Evolutionary conservation across 2,329 filamentous ascomycete genomes (phyloP).

Genomic region (Pseudophaeomoniella oleicola): DNA sequence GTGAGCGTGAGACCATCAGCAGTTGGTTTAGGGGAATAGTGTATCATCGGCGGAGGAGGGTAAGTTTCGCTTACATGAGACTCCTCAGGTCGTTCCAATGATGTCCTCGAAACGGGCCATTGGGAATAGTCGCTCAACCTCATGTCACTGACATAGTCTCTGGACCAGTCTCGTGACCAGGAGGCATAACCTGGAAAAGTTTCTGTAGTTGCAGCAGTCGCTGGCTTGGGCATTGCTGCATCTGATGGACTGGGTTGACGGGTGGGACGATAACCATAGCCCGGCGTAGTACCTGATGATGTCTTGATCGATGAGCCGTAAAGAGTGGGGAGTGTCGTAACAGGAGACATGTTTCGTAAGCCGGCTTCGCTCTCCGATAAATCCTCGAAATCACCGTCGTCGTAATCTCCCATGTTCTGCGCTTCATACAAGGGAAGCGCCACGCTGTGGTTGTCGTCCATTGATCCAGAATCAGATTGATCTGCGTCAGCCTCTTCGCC

Average conservation of each 20-base stretch:
- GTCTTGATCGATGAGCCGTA: background rate
- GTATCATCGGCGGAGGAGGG: background rate
- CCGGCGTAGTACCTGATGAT: background rate
- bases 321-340: background rate
- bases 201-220: conserved; percentile 1
- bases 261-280: background rate
- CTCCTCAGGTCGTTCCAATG: background rate
- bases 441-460: too few relatives aligned
- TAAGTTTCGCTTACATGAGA: background rate
- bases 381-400: background rate
- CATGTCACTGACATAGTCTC: background rate
- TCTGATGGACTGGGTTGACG: conserved; percentile 22
- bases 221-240: conserved; percentile 21
- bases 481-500: background rate
- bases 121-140: too few relatives aligned
- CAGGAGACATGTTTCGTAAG: background rate
- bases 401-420: background rate
- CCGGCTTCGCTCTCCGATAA: background rate
- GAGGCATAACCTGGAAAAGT: background rate
- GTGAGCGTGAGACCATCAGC: background rate
- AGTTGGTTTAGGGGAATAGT: background rate
- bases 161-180: background rate
- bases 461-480: background rate
- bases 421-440: too few relatives aligned
- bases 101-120: background rate